Percentiles rank a stretch among this genome's conserved stretches.
Conservation (phyloP, 2,329 filamentous ascomycete species). For the Colletotrichum sp. region DNA sequence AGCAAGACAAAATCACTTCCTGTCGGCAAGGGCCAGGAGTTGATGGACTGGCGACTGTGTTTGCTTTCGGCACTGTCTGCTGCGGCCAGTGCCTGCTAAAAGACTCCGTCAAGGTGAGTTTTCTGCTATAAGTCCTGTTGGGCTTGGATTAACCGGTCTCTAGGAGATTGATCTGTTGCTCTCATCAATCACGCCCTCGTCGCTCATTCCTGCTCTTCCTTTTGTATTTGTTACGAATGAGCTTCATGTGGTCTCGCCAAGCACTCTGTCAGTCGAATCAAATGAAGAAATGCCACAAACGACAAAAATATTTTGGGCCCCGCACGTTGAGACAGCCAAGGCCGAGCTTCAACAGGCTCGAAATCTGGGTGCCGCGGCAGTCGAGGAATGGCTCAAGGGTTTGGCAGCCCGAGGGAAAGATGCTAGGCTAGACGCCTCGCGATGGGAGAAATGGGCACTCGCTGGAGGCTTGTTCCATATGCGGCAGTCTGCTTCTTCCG, state of each 20-base stretch:
- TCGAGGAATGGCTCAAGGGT: slow-evolving; percentile 82
- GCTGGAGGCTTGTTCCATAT: slow-evolving; percentile 46
- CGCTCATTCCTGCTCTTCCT: slow-evolving; percentile 70
- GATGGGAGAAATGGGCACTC: slow-evolving; percentile 77
- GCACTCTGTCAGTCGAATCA: slow-evolving; percentile 56
- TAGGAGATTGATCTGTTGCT: slow-evolving; percentile 75
- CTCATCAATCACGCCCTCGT: slow-evolving; percentile 61
- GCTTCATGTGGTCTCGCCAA: slow-evolving; percentile 62
- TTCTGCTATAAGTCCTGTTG: slow-evolving; percentile 31
- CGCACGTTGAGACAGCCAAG: slow-evolving; percentile 65
- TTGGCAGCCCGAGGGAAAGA: slow-evolving; percentile 67
- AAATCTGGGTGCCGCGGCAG: slow-evolving; percentile 68
- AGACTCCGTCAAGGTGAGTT: slow-evolving; percentile 65
- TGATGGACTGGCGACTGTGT: slow-evolving; percentile 66
- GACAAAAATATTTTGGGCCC: slow-evolving; percentile 67
- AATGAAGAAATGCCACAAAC: slow-evolving; percentile 53
- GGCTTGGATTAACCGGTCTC: slow-evolving; percentile 24
- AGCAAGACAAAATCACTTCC: slow-evolving; percentile 36
- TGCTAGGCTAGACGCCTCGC: slow-evolving; percentile 62
- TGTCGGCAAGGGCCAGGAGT: slow-evolving; percentile 67
- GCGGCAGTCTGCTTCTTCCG: slow-evolving; percentile 23
- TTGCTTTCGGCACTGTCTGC: slow-evolving; percentile 70
- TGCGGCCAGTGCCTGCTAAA: slow-evolving; percentile 70
- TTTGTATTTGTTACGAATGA: slow-evolving; percentile 69
- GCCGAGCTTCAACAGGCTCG: slow-evolving; percentile 67